These are phyloP conservation scores for Pseudogymnoascus sp. DNA, from an alignment of 2,329 filamentous ascomycete species.

Conservation along the genomic window DNA sequence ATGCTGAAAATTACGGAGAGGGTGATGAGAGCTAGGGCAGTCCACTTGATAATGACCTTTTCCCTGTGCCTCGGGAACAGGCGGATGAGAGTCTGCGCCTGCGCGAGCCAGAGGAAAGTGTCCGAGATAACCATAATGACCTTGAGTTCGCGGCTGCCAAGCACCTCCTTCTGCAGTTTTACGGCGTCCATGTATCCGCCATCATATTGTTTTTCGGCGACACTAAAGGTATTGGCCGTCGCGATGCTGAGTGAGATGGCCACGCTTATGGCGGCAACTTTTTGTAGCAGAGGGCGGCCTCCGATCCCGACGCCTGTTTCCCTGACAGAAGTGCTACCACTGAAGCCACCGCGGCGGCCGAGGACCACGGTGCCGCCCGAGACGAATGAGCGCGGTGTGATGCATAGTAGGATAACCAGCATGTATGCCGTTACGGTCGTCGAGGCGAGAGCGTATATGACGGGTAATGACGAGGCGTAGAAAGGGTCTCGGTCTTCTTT, in stretches of 20 bases:
- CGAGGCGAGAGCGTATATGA: slow-evolving; percentile 85
- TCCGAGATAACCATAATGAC: slow-evolving; percentile 89
- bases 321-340: slow-evolving; percentile 63
- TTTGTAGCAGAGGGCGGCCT: slow-evolving; percentile 88
- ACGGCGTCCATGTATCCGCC: slow-evolving; percentile 72
- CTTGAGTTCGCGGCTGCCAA: slow-evolving; percentile 78
- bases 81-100: slow-evolving; percentile 92
- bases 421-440: slow-evolving; percentile 88
- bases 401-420: slow-evolving; percentile 85
- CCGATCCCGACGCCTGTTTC: slow-evolving; percentile 74
- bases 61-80: slow-evolving; percentile 94
- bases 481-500: slow-evolving; percentile 72
- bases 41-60: slow-evolving; percentile 98
- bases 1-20: slow-evolving; percentile 86
- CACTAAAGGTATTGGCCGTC: slow-evolving; percentile 80
- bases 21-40: slow-evolving; percentile 85
- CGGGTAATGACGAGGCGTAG: slow-evolving; percentile 86
- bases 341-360: slow-evolving; percentile 75
- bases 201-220: slow-evolving; percentile 73
- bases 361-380: slow-evolving; percentile 77
- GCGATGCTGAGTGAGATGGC: slow-evolving; percentile 87
- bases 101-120: slow-evolving; percentile 93
- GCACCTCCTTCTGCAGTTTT: slow-evolving; percentile 66
- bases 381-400: slow-evolving; percentile 89
- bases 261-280: slow-evolving; percentile 64